Evolutionary conservation across 306 rosid species (phyloP).

Genomic region (Psophocarpus tetragonolobus): DNA sequence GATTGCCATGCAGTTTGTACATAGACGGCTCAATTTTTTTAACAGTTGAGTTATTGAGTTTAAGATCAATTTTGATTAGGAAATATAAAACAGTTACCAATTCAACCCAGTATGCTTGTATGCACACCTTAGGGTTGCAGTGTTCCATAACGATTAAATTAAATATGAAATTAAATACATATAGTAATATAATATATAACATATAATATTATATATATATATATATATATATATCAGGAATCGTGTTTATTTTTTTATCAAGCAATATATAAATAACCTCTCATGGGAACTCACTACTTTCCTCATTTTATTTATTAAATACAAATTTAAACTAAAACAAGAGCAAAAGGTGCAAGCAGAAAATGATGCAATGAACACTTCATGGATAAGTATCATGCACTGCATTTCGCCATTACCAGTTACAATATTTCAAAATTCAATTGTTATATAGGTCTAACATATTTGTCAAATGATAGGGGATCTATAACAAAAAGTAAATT

Average conservation of each 20-base stretch:
- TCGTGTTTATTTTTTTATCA: slow-evolving; percentile 4
- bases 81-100: background rate
- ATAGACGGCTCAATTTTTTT: background rate
- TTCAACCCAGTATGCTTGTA: slow-evolving; percentile 9
- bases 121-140: background rate
- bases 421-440: background rate
- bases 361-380: background rate
- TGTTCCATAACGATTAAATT: background rate
- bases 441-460: background rate
- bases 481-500: background rate
- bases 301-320: slow-evolving; percentile 2
- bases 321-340: background rate
- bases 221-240: background rate
- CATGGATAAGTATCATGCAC: background rate
- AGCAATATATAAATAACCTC: background rate
- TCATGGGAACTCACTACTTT: background rate
- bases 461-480: background rate
- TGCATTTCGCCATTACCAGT: background rate
- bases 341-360: background rate
- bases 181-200: too few species aligned
- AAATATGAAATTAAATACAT: too few species aligned
- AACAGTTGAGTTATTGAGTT: too few species aligned
- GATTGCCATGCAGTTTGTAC: background rate
- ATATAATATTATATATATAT: too few species aligned
- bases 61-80: background rate